Evolutionary conservation across 176 grass and related monocot species (phyloP).

Genomic region (Avena sativa): DNA sequence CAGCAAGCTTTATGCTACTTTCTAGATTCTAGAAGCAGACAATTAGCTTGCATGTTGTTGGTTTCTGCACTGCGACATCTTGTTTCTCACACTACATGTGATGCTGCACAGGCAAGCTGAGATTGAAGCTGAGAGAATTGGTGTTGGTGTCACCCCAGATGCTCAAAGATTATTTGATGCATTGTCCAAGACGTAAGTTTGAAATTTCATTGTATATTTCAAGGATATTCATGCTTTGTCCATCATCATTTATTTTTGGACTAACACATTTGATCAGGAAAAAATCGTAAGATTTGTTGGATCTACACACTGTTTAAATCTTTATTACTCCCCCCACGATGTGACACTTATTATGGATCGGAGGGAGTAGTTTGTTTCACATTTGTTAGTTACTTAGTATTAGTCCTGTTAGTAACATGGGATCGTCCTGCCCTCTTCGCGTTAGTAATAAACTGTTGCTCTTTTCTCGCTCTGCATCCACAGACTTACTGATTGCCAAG

Average conservation of each 20-base stretch:
- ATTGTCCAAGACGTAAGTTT: constrained; percentile 87
- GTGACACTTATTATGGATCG: no score
- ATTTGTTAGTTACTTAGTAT: not conserved
- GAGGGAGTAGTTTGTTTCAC: not conserved
- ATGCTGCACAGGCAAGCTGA: constrained; percentile 79
- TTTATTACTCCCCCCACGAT: not conserved
- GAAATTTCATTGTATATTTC: constrained; percentile 31
- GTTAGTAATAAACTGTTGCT: not conserved
- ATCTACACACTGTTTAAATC: not conserved
- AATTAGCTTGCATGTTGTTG: constrained; percentile 25
- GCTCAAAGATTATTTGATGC: constrained; percentile 98
- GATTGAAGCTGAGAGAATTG: constrained; percentile 89
- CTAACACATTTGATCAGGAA: not conserved
- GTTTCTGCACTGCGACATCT: not conserved
- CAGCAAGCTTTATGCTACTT: constrained; percentile 20
- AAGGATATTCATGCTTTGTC: not conserved
- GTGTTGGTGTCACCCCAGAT: constrained; percentile 86
- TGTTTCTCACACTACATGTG: constrained; percentile 26
- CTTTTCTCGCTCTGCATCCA: not conserved
- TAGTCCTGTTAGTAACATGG: not conserved
- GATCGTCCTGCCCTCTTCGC: not conserved
- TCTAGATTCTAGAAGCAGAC: constrained; percentile 24
- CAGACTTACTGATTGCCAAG: not conserved
- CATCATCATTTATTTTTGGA: not conserved
- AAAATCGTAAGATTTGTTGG: not conserved